phyloP scores from a whole-genome alignment of 176 grass and related monocot species.

The Sorghum bicolor region DNA sequence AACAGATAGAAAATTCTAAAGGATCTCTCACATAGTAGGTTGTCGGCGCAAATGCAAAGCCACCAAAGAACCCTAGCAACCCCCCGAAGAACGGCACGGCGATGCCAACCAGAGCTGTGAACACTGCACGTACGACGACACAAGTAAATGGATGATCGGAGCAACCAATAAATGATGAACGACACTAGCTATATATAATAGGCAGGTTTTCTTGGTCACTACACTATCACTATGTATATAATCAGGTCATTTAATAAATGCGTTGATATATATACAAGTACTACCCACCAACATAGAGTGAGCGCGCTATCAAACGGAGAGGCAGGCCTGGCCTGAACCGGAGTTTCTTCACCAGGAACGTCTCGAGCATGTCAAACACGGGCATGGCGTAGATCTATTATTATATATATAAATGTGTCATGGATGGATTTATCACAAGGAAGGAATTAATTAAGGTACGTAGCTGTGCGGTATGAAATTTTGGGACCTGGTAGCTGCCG shows the following conservation, averaged over 20 bases:
- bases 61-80: slow-evolving; percentile 59
- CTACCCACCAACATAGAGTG: slow-evolving; percentile 42
- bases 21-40: slow-evolving; percentile 51
- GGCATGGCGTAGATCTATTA: slow-evolving; percentile 53
- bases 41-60: slow-evolving; percentile 48
- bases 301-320: slow-evolving; percentile 40
- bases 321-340: slow-evolving; percentile 35
- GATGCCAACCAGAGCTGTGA: slow-evolving; percentile 42
- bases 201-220: background rate
- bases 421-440: no score
- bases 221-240: background rate
- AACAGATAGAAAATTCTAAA: background rate
- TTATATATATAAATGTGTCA: no score
- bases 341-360: slow-evolving; percentile 53
- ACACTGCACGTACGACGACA: background rate
- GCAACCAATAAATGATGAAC: background rate
- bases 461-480: no score
- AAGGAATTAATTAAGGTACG: no score
- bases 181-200: background rate
- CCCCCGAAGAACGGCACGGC: slow-evolving; percentile 49
- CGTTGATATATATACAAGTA: background rate
- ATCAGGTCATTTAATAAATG: background rate
- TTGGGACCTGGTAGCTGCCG: slow-evolving; percentile 56
- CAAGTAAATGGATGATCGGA: background rate
- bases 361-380: slow-evolving; percentile 68